A percentile compares a stretch with the other conserved stretches of the same genome.
Conservation (phyloP, 257 asterid species). For the Craterostigma plantagineum region DNA sequence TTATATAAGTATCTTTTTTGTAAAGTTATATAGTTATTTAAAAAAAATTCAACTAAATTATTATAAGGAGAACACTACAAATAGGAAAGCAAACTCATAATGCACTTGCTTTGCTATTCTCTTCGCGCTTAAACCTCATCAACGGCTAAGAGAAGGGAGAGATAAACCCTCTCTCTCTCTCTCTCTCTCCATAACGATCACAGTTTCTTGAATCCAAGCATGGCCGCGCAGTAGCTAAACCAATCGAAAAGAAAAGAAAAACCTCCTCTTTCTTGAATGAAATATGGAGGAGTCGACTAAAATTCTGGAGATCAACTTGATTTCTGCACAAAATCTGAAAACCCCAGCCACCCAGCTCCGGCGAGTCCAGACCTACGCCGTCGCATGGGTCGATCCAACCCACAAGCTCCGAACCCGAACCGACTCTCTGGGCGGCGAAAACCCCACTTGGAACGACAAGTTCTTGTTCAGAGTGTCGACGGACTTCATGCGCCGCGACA, state of each 20-base stretch:
- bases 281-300: constrained; percentile 15
- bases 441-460: constrained; percentile 90
- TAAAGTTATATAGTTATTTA: no score
- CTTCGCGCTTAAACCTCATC: no score
- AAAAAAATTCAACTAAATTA: no score
- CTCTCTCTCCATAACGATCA: constrained; percentile 3
- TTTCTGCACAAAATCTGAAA: constrained; percentile 86
- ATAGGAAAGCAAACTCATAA: no score
- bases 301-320: constrained; percentile 70
- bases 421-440: constrained; percentile 53
- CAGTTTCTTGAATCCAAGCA: not conserved
- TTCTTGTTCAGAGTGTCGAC: constrained; percentile 64
- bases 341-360: constrained; percentile 39
- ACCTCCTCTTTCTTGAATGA: constrained; percentile 5
- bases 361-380: constrained; percentile 58
- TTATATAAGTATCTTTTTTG: no score
- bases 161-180: no score
- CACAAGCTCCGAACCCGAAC: constrained; percentile 58
- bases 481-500: constrained; percentile 48
- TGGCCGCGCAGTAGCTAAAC: no score
- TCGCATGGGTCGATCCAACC: constrained; percentile 49
- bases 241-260: no score
- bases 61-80: no score
- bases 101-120: no score
- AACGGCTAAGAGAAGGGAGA: no score